These are phyloP conservation scores for Alternaria sp. DNA, from an alignment of 2,329 filamentous ascomycete species.

Conservation along the genomic window DNA sequence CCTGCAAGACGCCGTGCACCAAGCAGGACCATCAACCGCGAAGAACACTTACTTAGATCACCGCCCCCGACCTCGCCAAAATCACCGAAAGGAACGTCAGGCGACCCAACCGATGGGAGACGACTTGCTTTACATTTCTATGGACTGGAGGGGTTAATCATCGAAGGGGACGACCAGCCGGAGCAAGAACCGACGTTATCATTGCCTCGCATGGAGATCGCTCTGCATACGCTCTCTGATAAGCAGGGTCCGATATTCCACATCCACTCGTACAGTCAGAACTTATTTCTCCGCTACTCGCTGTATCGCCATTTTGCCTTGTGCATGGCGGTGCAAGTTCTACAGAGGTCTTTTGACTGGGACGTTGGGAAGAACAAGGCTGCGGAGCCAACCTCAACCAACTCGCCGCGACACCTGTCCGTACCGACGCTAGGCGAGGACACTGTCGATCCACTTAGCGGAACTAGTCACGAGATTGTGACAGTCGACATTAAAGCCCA, in stretches of 20 bases:
- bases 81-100: constrained; percentile 60
- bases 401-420: constrained; percentile 38
- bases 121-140: constrained; percentile 81
- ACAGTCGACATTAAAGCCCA: constrained; percentile 83
- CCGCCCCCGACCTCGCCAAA: constrained; percentile 59
- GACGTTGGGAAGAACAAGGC: constrained; percentile 19
- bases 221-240: constrained; percentile 85
- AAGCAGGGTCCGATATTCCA: constrained; percentile 88
- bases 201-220: constrained; percentile 86
- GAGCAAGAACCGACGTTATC: constrained; percentile 87
- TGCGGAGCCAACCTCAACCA: constrained; percentile 20
- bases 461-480: constrained; percentile 69
- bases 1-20: constrained; percentile 74
- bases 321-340: constrained; percentile 79
- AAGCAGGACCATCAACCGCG: constrained; percentile 67
- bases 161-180: constrained; percentile 85
- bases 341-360: constrained; percentile 60
- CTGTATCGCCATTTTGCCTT: constrained; percentile 92
- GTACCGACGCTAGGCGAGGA: constrained; percentile 46
- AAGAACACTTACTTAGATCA: constrained; percentile 68
- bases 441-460: constrained; percentile 34
- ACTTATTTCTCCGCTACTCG: constrained; percentile 86
- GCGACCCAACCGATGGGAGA: constrained; percentile 73
- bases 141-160: constrained; percentile 87
- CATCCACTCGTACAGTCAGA: constrained; percentile 81